These are phyloP conservation scores for Cryptosporidium ubiquitum DNA, from an alignment of 169 alveolate genomes.

Conservation along the genomic window DNA sequence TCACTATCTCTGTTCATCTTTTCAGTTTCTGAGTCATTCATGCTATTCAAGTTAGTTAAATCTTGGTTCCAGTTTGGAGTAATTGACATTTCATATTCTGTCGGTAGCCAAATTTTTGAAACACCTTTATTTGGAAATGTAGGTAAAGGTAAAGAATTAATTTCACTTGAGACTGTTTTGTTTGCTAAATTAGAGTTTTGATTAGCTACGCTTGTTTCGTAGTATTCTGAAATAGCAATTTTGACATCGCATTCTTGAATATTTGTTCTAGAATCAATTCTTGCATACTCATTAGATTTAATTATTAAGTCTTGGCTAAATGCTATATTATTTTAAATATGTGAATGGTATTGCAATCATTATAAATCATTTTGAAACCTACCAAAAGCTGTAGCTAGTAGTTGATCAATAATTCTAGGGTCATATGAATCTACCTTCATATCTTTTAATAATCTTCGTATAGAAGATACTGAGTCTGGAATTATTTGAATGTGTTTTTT, in stretches of 20 bases:
- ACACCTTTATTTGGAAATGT: slow-evolving; percentile 55
- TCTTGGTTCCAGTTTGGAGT: slow-evolving; percentile 64
- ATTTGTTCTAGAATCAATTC: slow-evolving; percentile 32
- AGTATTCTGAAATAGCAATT: slow-evolving; percentile 42
- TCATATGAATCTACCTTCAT: slow-evolving; percentile 56
- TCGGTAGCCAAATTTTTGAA: slow-evolving; percentile 56
- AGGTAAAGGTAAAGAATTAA: slow-evolving; percentile 64
- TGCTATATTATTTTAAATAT: neutral
- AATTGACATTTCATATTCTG: slow-evolving; percentile 38
- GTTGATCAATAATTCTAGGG: slow-evolving; percentile 20
- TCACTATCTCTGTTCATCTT: slow-evolving; percentile 7
- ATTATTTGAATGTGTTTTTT: slow-evolving; percentile 20
- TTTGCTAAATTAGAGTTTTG: slow-evolving; percentile 27
- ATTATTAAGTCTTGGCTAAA: slow-evolving; percentile 44
- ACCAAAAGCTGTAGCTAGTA: slow-evolving; percentile 41
- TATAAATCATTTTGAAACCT: neutral
- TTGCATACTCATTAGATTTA: slow-evolving; percentile 65
- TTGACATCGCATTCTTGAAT: slow-evolving; percentile 54
- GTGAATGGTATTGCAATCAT: neutral
- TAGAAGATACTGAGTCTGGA: slow-evolving; percentile 52
- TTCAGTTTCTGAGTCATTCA: slow-evolving; percentile 9
- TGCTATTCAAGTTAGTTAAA: neutral
- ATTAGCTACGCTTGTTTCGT: slow-evolving; percentile 6
- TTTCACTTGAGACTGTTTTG: slow-evolving; percentile 42
- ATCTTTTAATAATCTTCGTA: slow-evolving; percentile 16